A percentile compares a stretch with the other conserved stretches of the same genome.
phyloP scores from a whole-genome alignment of 2,329 filamentous ascomycete species.

The Sordariomycetes sp. region DNA sequence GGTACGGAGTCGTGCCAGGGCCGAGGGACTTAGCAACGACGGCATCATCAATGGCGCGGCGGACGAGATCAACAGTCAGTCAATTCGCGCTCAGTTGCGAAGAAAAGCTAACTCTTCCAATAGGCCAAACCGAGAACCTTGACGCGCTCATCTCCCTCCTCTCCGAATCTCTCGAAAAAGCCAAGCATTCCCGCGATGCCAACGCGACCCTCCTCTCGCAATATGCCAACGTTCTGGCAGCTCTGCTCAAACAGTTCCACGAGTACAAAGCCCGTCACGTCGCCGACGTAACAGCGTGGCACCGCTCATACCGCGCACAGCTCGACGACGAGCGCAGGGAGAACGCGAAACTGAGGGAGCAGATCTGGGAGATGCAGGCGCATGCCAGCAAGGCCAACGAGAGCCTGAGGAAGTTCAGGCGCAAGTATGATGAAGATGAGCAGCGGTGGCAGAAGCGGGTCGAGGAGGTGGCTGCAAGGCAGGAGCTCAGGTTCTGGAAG shows the following conservation, averaged over 20 bases:
- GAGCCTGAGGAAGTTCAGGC: conserved; percentile 45
- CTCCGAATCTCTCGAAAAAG: conserved; percentile 52
- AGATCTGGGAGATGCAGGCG: conserved; percentile 59
- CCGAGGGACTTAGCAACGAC: conserved; percentile 45
- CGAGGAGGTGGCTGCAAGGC: conserved; percentile 40
- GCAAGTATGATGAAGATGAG: conserved; percentile 46
- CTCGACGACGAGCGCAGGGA: conserved; percentile 57
- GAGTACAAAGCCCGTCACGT: conserved; percentile 57
- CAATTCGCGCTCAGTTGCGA: background rate
- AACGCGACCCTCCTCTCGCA: conserved; percentile 49
- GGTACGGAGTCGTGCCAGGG: conserved; percentile 47
- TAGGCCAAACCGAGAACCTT: conserved; percentile 50
- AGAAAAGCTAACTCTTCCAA: conserved; percentile 14
- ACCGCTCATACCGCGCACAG: conserved; percentile 56
- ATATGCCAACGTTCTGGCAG: conserved; percentile 46
- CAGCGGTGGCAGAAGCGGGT: conserved; percentile 43
- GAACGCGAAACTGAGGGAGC: conserved; percentile 52
- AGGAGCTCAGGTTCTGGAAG: conserved; percentile 59
- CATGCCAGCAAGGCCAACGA: conserved; percentile 51
- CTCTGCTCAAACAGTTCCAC: conserved; percentile 55
- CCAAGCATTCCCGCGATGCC: conserved; percentile 49
- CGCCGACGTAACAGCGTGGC: conserved; percentile 53
- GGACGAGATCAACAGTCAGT: conserved; percentile 46
- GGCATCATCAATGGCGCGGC: conserved; percentile 47
- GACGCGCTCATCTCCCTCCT: conserved; percentile 53